Evolutionary conservation across 257 asterid species (phyloP).

Genomic region (Cinchona pubescens): DNA sequence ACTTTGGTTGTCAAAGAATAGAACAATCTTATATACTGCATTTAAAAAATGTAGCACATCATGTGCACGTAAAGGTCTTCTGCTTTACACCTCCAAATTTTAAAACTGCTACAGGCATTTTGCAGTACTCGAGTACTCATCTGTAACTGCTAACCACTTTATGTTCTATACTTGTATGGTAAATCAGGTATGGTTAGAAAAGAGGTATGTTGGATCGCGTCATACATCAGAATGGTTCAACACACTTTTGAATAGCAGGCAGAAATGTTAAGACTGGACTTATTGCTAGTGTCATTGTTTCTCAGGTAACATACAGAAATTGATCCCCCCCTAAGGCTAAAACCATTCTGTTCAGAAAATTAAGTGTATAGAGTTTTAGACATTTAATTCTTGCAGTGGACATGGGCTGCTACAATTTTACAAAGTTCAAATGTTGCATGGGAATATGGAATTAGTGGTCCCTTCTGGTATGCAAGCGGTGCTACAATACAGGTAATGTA

Average conservation of each 20-base stretch:
- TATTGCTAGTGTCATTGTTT: conserved; percentile 88
- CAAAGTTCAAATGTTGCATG: conserved; percentile 95
- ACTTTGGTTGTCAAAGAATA: too few relatives aligned
- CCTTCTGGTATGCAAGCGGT: conserved; percentile 97
- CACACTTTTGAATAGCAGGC: conserved; percentile 93
- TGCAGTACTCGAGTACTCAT: neutral
- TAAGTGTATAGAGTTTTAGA: neutral
- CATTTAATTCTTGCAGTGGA: conserved; percentile 58
- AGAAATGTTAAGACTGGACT: conserved; percentile 91
- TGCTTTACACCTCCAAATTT: neutral
- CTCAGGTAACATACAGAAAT: conserved; percentile 56
- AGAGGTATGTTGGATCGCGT: conserved; percentile 79
- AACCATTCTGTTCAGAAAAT: neutral
- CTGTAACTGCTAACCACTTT: neutral
- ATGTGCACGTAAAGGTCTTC: neutral
- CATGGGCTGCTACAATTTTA: conserved; percentile 96
- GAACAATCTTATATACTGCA: neutral
- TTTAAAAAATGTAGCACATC: neutral
- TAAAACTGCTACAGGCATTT: neutral
- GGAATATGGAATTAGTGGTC: conserved; percentile 96
- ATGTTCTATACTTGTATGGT: conserved; percentile 5
- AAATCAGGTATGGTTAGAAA: conserved; percentile 85
- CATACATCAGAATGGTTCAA: conserved; percentile 97
- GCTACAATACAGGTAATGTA: conserved; percentile 84
- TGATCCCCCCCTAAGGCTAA: neutral